These are phyloP conservation scores for Lipomyces kockii DNA, from an alignment of 805 yeast genomes.

Conservation along the genomic window DNA sequence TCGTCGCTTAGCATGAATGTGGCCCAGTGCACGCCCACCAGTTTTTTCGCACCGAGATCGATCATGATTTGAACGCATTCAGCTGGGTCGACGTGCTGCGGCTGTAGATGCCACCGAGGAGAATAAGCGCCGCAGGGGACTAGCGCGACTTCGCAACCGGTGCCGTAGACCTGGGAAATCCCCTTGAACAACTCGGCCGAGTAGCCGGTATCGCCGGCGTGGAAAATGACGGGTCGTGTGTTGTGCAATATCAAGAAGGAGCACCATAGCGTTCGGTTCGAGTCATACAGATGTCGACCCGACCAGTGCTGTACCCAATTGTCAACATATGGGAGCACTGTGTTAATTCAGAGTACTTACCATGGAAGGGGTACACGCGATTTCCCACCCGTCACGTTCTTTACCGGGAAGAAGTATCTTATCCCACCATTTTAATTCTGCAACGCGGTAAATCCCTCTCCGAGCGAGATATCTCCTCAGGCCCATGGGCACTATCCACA, in stretches of 20 bases:
- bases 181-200: slow-evolving; percentile 69
- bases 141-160: slow-evolving; percentile 64
- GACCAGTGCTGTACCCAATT: slow-evolving; percentile 83
- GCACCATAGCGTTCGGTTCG: slow-evolving; percentile 86
- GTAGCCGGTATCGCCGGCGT: slow-evolving; percentile 96
- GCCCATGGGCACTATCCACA: slow-evolving; percentile 91
- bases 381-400: slow-evolving; percentile 61
- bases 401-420: slow-evolving; percentile 51
- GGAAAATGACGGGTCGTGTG: slow-evolving; percentile 75
- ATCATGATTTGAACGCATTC: slow-evolving; percentile 73
- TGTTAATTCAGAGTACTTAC: slow-evolving; percentile 7
- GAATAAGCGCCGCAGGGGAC: slow-evolving; percentile 95
- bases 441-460: slow-evolving; percentile 62
- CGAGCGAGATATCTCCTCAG: slow-evolving; percentile 62
- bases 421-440: slow-evolving; percentile 96
- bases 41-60: slow-evolving; percentile 62
- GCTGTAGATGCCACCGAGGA: slow-evolving; percentile 91
- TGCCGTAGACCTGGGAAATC: slow-evolving; percentile 67
- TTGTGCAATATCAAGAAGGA: slow-evolving; percentile 74
- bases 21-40: slow-evolving; percentile 96
- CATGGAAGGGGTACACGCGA: slow-evolving; percentile 86
- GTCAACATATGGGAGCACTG: not conserved
- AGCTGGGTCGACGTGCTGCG: slow-evolving; percentile 82
- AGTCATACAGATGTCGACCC: slow-evolving; percentile 78
- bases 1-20: slow-evolving; percentile 90